Evolutionary conservation across 306 rosid genomes (phyloP), one percentile per base, ranked within the genome.

Genomic region (Cucumis hystrix): DNA sequence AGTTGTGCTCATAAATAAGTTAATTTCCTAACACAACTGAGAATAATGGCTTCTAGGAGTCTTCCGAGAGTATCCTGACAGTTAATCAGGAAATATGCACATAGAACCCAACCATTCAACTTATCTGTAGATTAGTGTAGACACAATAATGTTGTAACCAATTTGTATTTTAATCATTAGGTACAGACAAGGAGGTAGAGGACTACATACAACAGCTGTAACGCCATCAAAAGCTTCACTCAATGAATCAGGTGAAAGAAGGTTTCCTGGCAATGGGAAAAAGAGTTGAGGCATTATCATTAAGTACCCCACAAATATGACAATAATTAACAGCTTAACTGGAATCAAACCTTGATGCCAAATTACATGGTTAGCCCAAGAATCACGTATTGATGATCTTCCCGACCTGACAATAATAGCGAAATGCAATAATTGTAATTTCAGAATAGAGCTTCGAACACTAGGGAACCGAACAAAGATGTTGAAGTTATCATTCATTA

Each of bases 171-270:
- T 74, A 52, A 41, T 17, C 30, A 33, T 64, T 13, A 18, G 21
- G 16, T 41, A 40, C 25, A 40, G 2, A n/a, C 14, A 1, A 63
- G 40, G 2, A 62, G 12, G 74, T 60, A 25, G 82, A 77, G 67
- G 76, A 65, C 47, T 75, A 80, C 88, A 87, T 95, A 95, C 99
- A 79, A 95, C 93, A 78, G 99, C 83, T 18, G 97, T 89, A 81
- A 92, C 97, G 65, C 91, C 99, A 76, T 78, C 57, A 35, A 95
- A 78, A 81, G 99, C 97, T 67, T 92, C 97, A 82, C 89, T 85
- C 92, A 83, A 89, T 40, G 99, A 88, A 61, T 91, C 93, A 73
- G 89, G 78, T 45, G 91, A 83, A 77, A 95, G 89, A 75, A 95
- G 96, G 82, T 95, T 89, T 79, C 99, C 99, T 95, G 89, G 67